Conservation (phyloP, 257 asterid species). For the Haberlea rhodopensis region DNA sequence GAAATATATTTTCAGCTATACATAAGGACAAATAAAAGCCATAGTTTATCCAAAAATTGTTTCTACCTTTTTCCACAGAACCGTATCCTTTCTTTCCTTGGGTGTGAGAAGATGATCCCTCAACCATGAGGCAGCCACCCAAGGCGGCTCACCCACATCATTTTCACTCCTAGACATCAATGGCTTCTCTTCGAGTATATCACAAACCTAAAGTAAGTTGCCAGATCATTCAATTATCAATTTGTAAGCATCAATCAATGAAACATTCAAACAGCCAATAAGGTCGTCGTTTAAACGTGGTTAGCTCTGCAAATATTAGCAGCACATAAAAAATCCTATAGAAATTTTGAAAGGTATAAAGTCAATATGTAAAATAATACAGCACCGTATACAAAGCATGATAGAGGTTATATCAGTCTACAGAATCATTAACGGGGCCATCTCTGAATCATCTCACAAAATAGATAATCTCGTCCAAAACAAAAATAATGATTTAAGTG, state of each 20-base stretch:
- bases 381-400: neutral
- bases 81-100: slow-evolving; percentile 70
- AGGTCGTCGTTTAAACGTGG: slow-evolving; percentile 6
- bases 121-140: slow-evolving; percentile 81
- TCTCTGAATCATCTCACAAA: too few species aligned
- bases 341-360: neutral
- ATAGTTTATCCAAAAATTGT: slow-evolving; percentile 13
- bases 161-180: slow-evolving; percentile 45
- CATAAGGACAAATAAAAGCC: slow-evolving; percentile 2
- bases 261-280: slow-evolving; percentile 13
- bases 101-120: slow-evolving; percentile 89
- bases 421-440: too few species aligned
- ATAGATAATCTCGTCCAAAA: too few species aligned
- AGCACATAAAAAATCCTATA: slow-evolving; percentile 4
- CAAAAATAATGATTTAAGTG: too few species aligned
- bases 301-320: slow-evolving; percentile 13
- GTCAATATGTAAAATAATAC: slow-evolving; percentile 5
- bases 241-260: neutral
- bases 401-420: too few species aligned
- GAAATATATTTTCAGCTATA: neutral
- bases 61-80: slow-evolving; percentile 77
- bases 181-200: slow-evolving; percentile 83
- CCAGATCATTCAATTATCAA: slow-evolving; percentile 22
- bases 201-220: slow-evolving; percentile 60
- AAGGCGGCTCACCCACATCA: slow-evolving; percentile 55